A percentile compares a stretch with the other conserved stretches of the same genome.
These are phyloP conservation scores for Allodekkera sacchari DNA, from an alignment of 805 yeast species.

Conservation along the genomic window DNA sequence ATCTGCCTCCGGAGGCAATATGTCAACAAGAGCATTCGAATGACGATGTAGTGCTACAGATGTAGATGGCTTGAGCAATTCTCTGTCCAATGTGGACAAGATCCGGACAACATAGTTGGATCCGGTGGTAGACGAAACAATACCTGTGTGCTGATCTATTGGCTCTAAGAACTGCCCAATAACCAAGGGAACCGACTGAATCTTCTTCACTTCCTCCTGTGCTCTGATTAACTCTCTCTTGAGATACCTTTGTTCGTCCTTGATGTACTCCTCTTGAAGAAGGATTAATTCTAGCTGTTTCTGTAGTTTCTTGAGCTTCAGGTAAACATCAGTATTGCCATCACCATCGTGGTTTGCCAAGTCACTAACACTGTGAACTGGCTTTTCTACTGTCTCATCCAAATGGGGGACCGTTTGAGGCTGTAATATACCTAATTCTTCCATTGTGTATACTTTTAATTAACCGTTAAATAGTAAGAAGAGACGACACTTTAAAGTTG, in stretches of 20 bases:
- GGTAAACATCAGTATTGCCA: constrained; percentile 59
- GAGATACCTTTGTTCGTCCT: constrained; percentile 95
- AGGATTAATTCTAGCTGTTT: constrained; percentile 78
- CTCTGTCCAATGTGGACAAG: constrained; percentile 89
- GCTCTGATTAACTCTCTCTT: constrained; percentile 93
- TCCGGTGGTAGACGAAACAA: constrained; percentile 95
- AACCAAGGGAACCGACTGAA: constrained; percentile 94
- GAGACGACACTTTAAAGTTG: no score
- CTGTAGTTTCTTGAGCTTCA: constrained; percentile 79
- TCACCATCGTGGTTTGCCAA: constrained; percentile 13
- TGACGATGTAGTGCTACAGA: constrained; percentile 98
- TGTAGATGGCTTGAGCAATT: constrained; percentile 86
- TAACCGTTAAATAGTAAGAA: no score
- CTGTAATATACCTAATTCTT: constrained; percentile 50
- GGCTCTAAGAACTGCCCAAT: constrained; percentile 98
- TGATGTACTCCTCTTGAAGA: constrained; percentile 93
- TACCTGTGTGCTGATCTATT: constrained; percentile 92
- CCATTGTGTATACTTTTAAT: no score
- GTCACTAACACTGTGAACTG: constrained; percentile 10
- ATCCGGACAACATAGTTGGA: constrained; percentile 95
- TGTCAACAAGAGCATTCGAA: constrained; percentile 95
- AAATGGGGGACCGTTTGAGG: constrained; percentile 10
- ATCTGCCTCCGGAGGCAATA: constrained; percentile 97
- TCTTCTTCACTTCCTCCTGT: constrained; percentile 96
- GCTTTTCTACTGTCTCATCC: constrained; percentile 9